phyloP scores from a whole-genome alignment of 495 filamentous ascomycete genomes.

The Xylaria flabelliformis region DNA sequence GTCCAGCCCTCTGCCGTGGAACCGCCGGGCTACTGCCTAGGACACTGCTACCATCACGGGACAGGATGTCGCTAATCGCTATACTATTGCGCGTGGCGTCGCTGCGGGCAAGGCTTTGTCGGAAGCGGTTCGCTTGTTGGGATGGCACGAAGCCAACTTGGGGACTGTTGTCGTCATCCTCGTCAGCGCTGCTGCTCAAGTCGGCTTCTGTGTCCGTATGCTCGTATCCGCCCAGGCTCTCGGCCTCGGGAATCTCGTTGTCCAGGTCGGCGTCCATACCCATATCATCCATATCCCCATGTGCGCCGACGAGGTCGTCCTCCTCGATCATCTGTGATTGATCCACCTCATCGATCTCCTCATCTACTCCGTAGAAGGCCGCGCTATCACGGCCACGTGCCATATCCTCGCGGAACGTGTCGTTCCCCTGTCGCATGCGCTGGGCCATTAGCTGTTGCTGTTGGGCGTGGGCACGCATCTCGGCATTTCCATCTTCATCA shows the following conservation, averaged over 20 bases:
- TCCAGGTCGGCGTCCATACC: constrained; percentile 67
- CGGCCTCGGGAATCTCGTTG: constrained; percentile 71
- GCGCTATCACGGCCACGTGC: constrained; percentile 49
- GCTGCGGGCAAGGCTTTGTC: constrained; percentile 45
- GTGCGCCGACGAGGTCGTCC: constrained; percentile 51
- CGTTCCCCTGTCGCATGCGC: constrained; percentile 50
- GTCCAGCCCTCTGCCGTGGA: constrained; percentile 32
- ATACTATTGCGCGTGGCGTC: constrained; percentile 55
- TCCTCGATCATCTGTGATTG: constrained; percentile 58
- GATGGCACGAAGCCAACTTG: constrained; percentile 40
- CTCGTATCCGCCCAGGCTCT: constrained; percentile 64
- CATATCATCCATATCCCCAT: constrained; percentile 49
- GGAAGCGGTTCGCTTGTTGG: constrained; percentile 31
- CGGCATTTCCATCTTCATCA: constrained; percentile 43
- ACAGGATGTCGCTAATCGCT: constrained; percentile 57
- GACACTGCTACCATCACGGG: constrained; percentile 55
- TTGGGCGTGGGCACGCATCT: constrained; percentile 42
- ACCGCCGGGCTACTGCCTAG: constrained; percentile 54
- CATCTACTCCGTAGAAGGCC: constrained; percentile 51
- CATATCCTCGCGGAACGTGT: constrained; percentile 55
- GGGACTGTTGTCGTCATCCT: constrained; percentile 44
- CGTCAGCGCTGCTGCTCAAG: constrained; percentile 53
- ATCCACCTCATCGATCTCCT: constrained; percentile 55
- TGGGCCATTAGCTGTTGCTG: constrained; percentile 48
- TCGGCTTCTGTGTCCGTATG: constrained; percentile 88